Evolutionary conservation across 169 alveolate species (phyloP).

Genomic region (Plasmodium gaboni): DNA sequence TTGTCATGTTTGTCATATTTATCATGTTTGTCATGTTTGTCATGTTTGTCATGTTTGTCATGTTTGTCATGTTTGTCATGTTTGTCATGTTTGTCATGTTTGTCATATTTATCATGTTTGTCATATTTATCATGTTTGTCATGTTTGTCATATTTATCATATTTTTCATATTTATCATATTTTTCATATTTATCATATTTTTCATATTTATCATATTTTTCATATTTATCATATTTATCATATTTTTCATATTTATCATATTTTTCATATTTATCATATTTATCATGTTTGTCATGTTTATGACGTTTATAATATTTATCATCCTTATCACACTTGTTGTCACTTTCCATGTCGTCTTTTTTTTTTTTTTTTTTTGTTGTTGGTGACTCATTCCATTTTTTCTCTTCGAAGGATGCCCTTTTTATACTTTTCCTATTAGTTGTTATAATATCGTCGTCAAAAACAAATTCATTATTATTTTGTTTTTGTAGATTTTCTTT

Average conservation of each 20-base stretch:
- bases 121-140: background rate
- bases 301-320: background rate
- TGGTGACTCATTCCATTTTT: background rate
- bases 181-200: background rate
- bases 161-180: background rate
- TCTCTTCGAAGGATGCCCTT: constrained; percentile 34
- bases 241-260: too few relatives aligned
- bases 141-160: background rate
- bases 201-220: background rate
- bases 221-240: too few relatives aligned
- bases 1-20: too few relatives aligned
- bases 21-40: background rate
- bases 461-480: constrained; percentile 25
- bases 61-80: too few relatives aligned
- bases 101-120: too few relatives aligned
- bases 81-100: too few relatives aligned
- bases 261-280: too few relatives aligned
- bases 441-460: constrained; percentile 15
- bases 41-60: background rate
- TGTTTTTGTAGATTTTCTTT: constrained; percentile 12
- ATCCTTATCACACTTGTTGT: background rate
- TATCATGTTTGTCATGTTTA: background rate
- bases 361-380: constrained; percentile 31
- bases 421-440: constrained; percentile 30
- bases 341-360: constrained; percentile 12